phyloP scores from a whole-genome alignment of 2,329 filamentous ascomycete species.

The Aspergillus sp. region DNA sequence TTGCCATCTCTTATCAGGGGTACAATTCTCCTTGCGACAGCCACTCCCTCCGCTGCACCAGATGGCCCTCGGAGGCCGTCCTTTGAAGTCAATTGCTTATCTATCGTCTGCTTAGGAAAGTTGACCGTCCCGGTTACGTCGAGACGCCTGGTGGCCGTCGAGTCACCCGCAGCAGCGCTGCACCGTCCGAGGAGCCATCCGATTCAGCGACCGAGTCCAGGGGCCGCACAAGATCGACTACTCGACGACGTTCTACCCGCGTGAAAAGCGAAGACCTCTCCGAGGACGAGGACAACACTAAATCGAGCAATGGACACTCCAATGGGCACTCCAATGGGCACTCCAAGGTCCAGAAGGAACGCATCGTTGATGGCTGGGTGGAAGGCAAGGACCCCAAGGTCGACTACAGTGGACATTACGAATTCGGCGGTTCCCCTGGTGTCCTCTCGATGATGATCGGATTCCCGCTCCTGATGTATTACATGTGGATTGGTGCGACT shows the following conservation, averaged over 20 bases:
- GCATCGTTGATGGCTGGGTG: conserved; percentile 43
- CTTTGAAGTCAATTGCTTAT: not conserved
- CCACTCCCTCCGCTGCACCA: not conserved
- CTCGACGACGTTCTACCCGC: conserved; percentile 32
- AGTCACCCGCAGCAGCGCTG: conserved; percentile 43
- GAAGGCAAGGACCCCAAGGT: conserved; percentile 44
- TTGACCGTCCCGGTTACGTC: conserved; percentile 52
- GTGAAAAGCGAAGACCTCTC: conserved; percentile 27
- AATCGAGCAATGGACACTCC: conserved; percentile 20
- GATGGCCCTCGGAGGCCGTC: not conserved
- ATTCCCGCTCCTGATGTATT: conserved; percentile 96
- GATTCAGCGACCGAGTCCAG: conserved; percentile 24
- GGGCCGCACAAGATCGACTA: conserved; percentile 24
- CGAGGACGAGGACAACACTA: conserved; percentile 23
- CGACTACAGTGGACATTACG: conserved; percentile 57
- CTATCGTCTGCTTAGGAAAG: conserved; percentile 43
- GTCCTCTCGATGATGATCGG: conserved; percentile 82
- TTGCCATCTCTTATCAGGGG: conserved; percentile 13
- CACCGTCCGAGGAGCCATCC: conserved; percentile 32
- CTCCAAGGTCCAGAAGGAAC: conserved; percentile 24
- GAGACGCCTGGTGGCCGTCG: conserved; percentile 50
- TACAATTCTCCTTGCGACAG: conserved; percentile 1
- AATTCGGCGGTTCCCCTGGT: conserved; percentile 87
- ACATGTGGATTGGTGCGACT: conserved; percentile 96
- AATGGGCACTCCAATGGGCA: conserved; percentile 2